Evolutionary conservation across 140 eudicot species (phyloP), one percentile per base, ranked within the genome.

Genomic region (Bidens hawaiensis): DNA sequence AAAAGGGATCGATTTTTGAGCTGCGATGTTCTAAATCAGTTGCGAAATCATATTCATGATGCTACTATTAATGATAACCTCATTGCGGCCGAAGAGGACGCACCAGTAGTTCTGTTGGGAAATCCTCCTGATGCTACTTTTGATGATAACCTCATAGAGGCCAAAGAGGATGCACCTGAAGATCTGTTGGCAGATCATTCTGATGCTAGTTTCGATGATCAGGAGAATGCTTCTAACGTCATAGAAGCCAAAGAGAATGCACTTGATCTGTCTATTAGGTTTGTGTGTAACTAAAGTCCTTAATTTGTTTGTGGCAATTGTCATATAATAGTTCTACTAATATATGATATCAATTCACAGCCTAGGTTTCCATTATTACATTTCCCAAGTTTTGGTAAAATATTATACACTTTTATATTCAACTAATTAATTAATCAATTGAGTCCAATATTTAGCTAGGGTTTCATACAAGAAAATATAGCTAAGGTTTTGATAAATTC

Each of bases 201-300:
- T n/a, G n/a, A n/a, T n/a, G n/a, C n/a, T n/a, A n/a, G n/a, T n/a
- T n/a, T n/a, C n/a, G n/a, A n/a, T n/a, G n/a, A n/a, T n/a, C n/a
- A n/a, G n/a, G n/a, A n/a, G n/a, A n/a, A n/a, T n/a, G n/a, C n/a
- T n/a, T n/a, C n/a, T n/a, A n/a, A n/a, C n/a, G n/a, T n/a, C n/a
- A n/a, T n/a, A n/a, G n/a, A n/a, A n/a, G n/a, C n/a, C n/a, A n/a
- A n/a, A n/a, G n/a, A n/a, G n/a, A n/a, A n/a, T n/a, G n/a, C n/a
- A n/a, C n/a, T n/a, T n/a, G n/a, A n/a, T 38, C n/a, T 15, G 13
- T 38, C 45, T 38, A 70, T 22, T 45, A 70, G 75, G 75, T 47
- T 34, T 36, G 34, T 16, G 6, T 15, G 10, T 24, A 1, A 6
- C 41, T 21, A 18, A 53, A n/a, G n/a, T n/a, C n/a, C 8, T 27